These are phyloP conservation scores for Trichoderma sp. DNA, from an alignment of 2,329 filamentous ascomycete species.

Conservation along the genomic window DNA sequence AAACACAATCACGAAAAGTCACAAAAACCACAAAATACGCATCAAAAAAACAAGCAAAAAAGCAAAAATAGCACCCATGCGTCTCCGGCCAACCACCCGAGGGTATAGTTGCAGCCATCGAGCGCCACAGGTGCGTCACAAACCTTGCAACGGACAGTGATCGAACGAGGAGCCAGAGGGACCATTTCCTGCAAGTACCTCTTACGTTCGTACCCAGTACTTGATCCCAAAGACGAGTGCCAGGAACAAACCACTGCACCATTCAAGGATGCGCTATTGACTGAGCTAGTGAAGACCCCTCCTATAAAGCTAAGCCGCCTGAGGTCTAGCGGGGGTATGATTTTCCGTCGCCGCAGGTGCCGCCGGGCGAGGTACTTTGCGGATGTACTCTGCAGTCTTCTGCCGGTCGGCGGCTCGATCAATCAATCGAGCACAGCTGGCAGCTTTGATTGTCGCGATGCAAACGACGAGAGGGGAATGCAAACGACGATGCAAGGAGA, in stretches of 20 bases:
- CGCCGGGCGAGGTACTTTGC: too few relatives aligned
- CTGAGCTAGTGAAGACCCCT: not conserved
- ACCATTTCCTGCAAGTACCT: too few relatives aligned
- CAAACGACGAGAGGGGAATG: not conserved
- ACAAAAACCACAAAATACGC: too few relatives aligned
- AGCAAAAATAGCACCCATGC: too few relatives aligned
- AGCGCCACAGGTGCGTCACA: not conserved
- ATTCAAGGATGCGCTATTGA: not conserved
- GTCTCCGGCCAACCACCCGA: too few relatives aligned
- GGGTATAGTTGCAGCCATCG: not conserved
- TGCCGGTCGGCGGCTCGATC: too few relatives aligned
- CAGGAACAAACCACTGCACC: not conserved
- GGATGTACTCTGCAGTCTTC: too few relatives aligned
- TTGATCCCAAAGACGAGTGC: not conserved
- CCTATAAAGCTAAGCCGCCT: not conserved
- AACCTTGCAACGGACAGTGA: not conserved
- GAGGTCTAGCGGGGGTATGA: not conserved
- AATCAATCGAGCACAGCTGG: too few relatives aligned
- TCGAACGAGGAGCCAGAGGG: slow-evolving; percentile 6
- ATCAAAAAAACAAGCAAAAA: too few relatives aligned
- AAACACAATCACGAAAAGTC: too few relatives aligned
- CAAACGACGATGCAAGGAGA: not conserved
- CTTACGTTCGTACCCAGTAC: too few relatives aligned
- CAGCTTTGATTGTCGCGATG: too few relatives aligned
- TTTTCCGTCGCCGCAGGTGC: not conserved